These are phyloP conservation scores for Trichosporon coremiiforme DNA, from an alignment of 1,284 basidiomycete genomes.

Conservation along the genomic window DNA sequence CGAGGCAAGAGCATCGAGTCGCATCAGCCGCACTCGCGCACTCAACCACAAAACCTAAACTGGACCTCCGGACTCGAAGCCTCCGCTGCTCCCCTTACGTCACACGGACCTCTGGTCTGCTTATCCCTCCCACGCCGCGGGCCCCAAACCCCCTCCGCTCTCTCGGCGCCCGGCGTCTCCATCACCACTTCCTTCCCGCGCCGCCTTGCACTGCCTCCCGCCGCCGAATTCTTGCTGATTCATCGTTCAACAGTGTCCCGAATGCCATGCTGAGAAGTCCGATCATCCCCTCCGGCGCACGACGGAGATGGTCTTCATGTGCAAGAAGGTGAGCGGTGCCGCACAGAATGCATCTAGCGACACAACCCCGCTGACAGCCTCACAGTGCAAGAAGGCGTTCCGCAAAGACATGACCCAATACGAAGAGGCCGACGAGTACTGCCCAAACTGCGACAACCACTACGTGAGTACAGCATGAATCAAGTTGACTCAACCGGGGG, in stretches of 20 bases:
- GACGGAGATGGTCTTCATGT: constrained; percentile 87
- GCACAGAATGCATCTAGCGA: too few species aligned
- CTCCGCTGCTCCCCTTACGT: constrained; percentile 1
- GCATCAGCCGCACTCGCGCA: background rate
- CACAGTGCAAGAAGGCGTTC: constrained; percentile 86
- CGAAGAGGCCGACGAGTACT: constrained; percentile 96
- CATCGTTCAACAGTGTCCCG: constrained; percentile 65
- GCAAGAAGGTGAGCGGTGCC: constrained; percentile 69
- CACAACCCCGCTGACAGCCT: too few species aligned
- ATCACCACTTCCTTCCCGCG: background rate
- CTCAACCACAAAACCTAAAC: background rate
- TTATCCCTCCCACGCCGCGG: background rate
- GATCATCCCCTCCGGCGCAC: constrained; percentile 75
- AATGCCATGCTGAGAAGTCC: constrained; percentile 86
- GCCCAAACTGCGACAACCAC: constrained; percentile 97
- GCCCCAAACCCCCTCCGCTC: background rate
- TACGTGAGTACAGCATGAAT: constrained; percentile 66
- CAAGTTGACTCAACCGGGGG: background rate
- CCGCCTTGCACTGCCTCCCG: background rate
- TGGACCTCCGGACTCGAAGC: background rate
- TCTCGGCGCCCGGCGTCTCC: background rate
- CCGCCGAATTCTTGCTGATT: constrained; percentile 19
- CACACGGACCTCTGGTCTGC: background rate
- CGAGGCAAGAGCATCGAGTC: background rate
- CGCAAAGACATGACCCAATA: constrained; percentile 87